phyloP scores from a whole-genome alignment of 441 rosid genomes.

The Sinapis alba region DNA sequence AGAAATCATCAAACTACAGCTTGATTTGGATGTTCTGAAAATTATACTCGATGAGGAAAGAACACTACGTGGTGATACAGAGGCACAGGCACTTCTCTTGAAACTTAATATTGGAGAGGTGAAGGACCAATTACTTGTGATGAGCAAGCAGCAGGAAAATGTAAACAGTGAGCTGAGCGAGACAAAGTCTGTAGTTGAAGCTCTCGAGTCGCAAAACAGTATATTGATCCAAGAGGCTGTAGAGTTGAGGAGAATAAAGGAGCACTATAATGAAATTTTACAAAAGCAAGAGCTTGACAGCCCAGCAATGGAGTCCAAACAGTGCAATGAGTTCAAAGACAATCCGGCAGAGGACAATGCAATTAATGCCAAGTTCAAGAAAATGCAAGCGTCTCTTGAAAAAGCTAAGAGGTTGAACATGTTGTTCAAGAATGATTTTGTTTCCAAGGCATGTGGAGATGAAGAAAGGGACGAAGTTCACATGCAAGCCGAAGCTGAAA shows the following conservation, averaged over 20 bases:
- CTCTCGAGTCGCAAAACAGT: conserved; percentile 83
- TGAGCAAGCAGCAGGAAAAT: conserved; percentile 56
- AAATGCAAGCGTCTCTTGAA: conserved; percentile 93
- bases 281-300: conserved; percentile 63
- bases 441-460: conserved; percentile 69
- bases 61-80: conserved; percentile 49
- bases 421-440: conserved; percentile 68
- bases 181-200: conserved; percentile 75
- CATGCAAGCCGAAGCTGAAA: conserved; percentile 93
- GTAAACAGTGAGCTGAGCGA: conserved; percentile 55
- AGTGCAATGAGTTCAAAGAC: conserved; percentile 56
- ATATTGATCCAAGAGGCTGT: conserved; percentile 70
- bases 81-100: conserved; percentile 52
- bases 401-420: conserved; percentile 79
- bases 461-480: conserved; percentile 79
- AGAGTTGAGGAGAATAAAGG: conserved; percentile 63
- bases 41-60: conserved; percentile 88
- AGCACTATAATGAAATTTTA: conserved; percentile 52
- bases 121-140: conserved; percentile 48
- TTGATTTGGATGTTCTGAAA: conserved; percentile 87
- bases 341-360: conserved; percentile 41
- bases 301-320: conserved; percentile 57
- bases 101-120: conserved; percentile 61
- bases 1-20: conserved; percentile 79
- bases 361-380: conserved; percentile 59